A percentile compares a stretch with the other conserved stretches of the same genome.
phyloP scores from a whole-genome alignment of 495 filamentous ascomycete species.

The Monascus purpureus region DNA sequence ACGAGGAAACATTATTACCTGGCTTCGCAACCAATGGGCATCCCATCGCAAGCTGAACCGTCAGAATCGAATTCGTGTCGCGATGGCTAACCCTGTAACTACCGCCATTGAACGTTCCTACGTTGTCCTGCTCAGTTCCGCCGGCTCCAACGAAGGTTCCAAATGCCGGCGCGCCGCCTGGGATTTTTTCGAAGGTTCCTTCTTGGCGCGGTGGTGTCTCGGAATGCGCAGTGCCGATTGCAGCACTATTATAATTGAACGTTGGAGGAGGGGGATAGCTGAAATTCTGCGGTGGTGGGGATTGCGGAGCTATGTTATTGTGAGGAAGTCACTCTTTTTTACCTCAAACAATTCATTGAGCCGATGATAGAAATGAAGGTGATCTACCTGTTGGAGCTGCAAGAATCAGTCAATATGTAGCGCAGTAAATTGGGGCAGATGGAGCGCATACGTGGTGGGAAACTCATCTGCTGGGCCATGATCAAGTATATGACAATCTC shows the following conservation, averaged over 20 bases:
- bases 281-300: slow-evolving; percentile 20
- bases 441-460: neutral
- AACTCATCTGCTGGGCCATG: neutral
- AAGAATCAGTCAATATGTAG: too few species aligned
- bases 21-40: slow-evolving; percentile 74
- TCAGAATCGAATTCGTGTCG: slow-evolving; percentile 80
- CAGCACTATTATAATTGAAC: too few species aligned
- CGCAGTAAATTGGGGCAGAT: neutral
- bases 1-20: slow-evolving; percentile 36
- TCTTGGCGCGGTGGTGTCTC: slow-evolving; percentile 9
- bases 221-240: too few species aligned
- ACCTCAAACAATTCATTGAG: too few species aligned
- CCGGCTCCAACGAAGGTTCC: slow-evolving; percentile 45
- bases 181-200: slow-evolving; percentile 13
- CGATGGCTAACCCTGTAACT: slow-evolving; percentile 87
- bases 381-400: too few species aligned
- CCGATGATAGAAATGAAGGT: too few species aligned
- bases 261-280: slow-evolving; percentile 19
- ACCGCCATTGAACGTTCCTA: slow-evolving; percentile 92
- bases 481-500: neutral
- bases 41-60: slow-evolving; percentile 77
- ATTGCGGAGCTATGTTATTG: too few species aligned
- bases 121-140: slow-evolving; percentile 52
- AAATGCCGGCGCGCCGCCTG: slow-evolving; percentile 32
- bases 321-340: too few species aligned